phyloP scores from a whole-genome alignment of 495 filamentous ascomycete genomes.

The Neohortaea acidophila region DNA sequence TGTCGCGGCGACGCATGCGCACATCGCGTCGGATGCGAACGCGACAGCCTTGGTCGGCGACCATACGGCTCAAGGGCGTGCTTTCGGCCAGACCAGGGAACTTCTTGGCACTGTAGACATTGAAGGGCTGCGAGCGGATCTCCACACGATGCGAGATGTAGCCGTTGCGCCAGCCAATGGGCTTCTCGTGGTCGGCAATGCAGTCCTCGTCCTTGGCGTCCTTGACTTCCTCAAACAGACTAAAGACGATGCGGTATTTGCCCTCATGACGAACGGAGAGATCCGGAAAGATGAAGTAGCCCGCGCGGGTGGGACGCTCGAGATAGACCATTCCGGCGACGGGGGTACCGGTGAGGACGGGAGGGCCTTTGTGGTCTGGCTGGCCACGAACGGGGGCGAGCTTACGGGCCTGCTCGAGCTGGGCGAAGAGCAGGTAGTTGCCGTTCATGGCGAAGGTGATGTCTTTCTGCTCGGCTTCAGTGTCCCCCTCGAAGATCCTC shows the following conservation, averaged over 20 bases:
- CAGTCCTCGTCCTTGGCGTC: slow-evolving; percentile 38
- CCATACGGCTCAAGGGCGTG: slow-evolving; percentile 71
- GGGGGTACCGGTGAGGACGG: slow-evolving; percentile 85
- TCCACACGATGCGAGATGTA: slow-evolving; percentile 59
- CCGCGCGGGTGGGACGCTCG: slow-evolving; percentile 77
- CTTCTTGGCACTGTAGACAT: slow-evolving; percentile 94
- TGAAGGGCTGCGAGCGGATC: slow-evolving; percentile 75
- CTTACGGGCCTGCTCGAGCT: slow-evolving; percentile 70
- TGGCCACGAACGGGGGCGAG: slow-evolving; percentile 68
- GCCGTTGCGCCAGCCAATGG: slow-evolving; percentile 23
- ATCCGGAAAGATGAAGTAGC: slow-evolving; percentile 97
- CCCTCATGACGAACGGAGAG: slow-evolving; percentile 94
- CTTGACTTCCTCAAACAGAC: slow-evolving; percentile 78
- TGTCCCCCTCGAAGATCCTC: slow-evolving; percentile 64
- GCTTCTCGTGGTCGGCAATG: slow-evolving; percentile 13
- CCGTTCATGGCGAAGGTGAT: slow-evolving; percentile 89
- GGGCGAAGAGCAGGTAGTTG: slow-evolving; percentile 95
- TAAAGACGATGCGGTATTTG: slow-evolving; percentile 74
- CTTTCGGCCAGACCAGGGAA: slow-evolving; percentile 91
- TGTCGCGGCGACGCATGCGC: slow-evolving; percentile 80
- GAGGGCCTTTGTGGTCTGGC: slow-evolving; percentile 48
- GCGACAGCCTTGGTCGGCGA: slow-evolving; percentile 93
- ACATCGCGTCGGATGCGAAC: slow-evolving; percentile 95
- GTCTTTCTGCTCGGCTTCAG: slow-evolving; percentile 42
- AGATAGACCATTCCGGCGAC: slow-evolving; percentile 95